Base-by-base conservation (phyloP, 495 filamentous ascomycete species). In the Tuber umbilicatum region DNA sequence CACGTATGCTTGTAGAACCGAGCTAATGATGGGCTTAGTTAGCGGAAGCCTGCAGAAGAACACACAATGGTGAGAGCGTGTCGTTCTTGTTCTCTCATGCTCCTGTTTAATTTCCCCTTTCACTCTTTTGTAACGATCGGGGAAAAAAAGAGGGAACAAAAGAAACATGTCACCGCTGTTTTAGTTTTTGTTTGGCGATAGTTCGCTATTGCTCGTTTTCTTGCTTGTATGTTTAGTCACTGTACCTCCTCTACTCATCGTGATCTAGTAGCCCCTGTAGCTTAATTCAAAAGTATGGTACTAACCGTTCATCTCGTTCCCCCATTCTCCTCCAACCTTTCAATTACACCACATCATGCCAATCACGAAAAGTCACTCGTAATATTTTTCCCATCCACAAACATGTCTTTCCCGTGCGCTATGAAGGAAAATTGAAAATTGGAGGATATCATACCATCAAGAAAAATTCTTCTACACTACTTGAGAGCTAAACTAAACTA, bases 1-100 rank as follows among this genome's bases (percentile, higher is more conserved):
- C 23, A 27, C 38, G 42, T 64, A 40, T 31, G 2, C 39, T 78
- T 86, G 47, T 85, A 83, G 85, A 80, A 27, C 6, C 17, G 37
- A 27, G 37, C 21, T 60, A 67, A 72, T 71, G 35, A 70, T 38
- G 17, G 1, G 27, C 19, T 7, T 69, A 81, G 75, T 84, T 87
- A 70, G 86, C 86, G 42, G 84, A 88, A 84, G 91, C 91, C 23
- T 92, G 91, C 78, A 87, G 95, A 74, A 89, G 95, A 79, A 99
- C 96, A 17, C 95, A 99, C 84, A 99, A 99, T 82, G 95, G 94
- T 75, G 91, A 93, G 86, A 94, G 91, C 74, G 93, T 97, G 38
- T 94, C 91, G 60, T 98, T 96, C 85, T 84, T 98, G 79, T 98
- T 98, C 86, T 96, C 91, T 76, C 94, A 98, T 84, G 93, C 93